phyloP scores from a whole-genome alignment of 2,329 filamentous ascomycete genomes.

The Xylariomycetidae sp. region DNA sequence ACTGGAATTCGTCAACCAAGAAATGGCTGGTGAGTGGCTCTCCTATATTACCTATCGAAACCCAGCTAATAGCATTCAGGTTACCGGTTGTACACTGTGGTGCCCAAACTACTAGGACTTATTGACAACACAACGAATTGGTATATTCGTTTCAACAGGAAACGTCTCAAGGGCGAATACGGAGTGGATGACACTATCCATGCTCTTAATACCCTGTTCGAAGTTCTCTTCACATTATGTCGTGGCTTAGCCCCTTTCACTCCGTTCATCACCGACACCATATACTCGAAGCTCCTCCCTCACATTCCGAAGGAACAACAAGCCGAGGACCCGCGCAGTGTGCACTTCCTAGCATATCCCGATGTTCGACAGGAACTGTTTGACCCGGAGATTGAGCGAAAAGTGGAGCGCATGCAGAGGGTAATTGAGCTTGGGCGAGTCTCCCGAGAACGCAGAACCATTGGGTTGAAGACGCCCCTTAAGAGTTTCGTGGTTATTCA shows the following conservation, averaged over 20 bases:
- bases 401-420: slow-evolving; percentile 86
- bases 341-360: slow-evolving; percentile 90
- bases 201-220: slow-evolving; percentile 75
- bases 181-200: slow-evolving; percentile 75
- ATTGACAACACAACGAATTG: slow-evolving; percentile 98
- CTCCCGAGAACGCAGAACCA: slow-evolving; percentile 76
- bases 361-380: slow-evolving; percentile 86
- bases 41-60: slow-evolving; percentile 2
- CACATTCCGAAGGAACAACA: slow-evolving; percentile 70
- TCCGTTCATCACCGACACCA: slow-evolving; percentile 91
- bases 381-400: slow-evolving; percentile 77
- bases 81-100: slow-evolving; percentile 85
- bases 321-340: slow-evolving; percentile 72
- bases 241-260: slow-evolving; percentile 90
- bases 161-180: slow-evolving; percentile 63
- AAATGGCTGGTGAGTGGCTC: slow-evolving; percentile 68
- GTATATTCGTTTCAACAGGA: slow-evolving; percentile 95
- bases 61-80: slow-evolving; percentile 31
- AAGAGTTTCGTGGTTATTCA: slow-evolving; percentile 89
- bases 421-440: slow-evolving; percentile 89
- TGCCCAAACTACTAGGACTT: slow-evolving; percentile 73
- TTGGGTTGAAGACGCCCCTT: slow-evolving; percentile 86
- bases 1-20: slow-evolving; percentile 84
- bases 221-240: slow-evolving; percentile 71
- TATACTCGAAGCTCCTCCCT: slow-evolving; percentile 78